A percentile compares a stretch with the other conserved stretches of the same genome.
Evolutionary conservation across 805 yeast genomes (phyloP).

Genomic region (Jamesozyma jinghongensis): DNA sequence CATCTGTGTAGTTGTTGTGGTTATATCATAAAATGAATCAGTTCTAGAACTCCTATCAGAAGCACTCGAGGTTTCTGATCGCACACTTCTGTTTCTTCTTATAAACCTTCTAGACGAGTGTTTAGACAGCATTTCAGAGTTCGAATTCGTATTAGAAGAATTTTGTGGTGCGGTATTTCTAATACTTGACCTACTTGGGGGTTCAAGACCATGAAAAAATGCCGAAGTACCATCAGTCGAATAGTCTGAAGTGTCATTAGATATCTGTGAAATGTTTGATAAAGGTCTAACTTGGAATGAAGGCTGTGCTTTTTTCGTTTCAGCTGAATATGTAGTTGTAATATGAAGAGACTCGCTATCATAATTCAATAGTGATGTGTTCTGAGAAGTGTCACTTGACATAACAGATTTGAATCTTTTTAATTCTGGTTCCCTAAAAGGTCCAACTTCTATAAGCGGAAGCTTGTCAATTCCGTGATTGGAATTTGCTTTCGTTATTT

Average conservation of each 20-base stretch:
- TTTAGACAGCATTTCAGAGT: background rate
- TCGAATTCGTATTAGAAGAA: conserved; percentile 4
- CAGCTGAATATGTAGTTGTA: conserved; percentile 9
- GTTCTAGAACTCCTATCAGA: conserved; percentile 35
- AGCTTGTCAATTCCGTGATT: background rate
- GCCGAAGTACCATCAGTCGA: conserved; percentile 33
- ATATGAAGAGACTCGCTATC: conserved; percentile 14
- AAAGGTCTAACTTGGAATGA: conserved; percentile 35
- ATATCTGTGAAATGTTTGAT: conserved; percentile 45
- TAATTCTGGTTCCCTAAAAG: conserved; percentile 9
- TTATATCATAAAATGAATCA: conserved; percentile 34
- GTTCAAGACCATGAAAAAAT: conserved; percentile 4
- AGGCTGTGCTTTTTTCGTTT: conserved; percentile 9
- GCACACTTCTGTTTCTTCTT: conserved; percentile 30
- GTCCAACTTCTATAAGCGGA: background rate
- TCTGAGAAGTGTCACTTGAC: conserved; percentile 23
- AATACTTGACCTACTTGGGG: background rate
- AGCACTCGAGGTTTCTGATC: conserved; percentile 32
- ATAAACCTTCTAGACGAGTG: conserved; percentile 13
- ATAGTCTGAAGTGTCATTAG: conserved; percentile 41
- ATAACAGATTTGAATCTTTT: conserved; percentile 22
- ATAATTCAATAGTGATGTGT: conserved; percentile 25
- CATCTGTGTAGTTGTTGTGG: conserved; percentile 26
- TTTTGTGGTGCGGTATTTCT: conserved; percentile 10
- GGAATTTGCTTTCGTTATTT: background rate